A percentile compares a stretch with the other conserved stretches of the same genome.
These are phyloP conservation scores for Fagopyrum tataricum DNA, from an alignment of 148 eudicot species.

Conservation along the genomic window DNA sequence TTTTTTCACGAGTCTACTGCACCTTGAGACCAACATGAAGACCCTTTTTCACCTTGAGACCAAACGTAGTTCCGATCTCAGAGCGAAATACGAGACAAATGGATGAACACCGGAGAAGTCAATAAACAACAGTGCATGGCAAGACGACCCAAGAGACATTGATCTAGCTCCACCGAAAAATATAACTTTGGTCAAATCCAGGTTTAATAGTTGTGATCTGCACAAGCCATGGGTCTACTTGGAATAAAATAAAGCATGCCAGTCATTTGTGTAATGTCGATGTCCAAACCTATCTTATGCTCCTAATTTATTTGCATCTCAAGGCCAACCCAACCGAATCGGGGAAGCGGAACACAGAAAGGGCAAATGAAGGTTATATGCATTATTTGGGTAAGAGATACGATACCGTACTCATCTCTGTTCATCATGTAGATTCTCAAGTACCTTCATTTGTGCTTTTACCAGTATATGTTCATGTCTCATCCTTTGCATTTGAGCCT, in stretches of 20 bases:
- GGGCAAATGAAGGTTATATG: background rate
- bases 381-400: background rate
- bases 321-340: background rate
- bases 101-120: no score
- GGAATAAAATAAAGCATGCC: background rate
- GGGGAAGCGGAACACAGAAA: background rate
- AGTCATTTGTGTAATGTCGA: background rate
- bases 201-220: background rate
- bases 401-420: background rate
- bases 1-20: no score
- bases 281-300: background rate
- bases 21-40: no score
- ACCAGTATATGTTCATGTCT: slow-evolving; percentile 48
- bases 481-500: slow-evolving; percentile 74
- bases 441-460: slow-evolving; percentile 39
- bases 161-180: no score
- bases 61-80: no score
- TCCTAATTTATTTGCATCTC: background rate
- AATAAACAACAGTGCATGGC: no score
- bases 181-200: background rate
- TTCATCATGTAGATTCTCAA: slow-evolving; percentile 5
- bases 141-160: no score
- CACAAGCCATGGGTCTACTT: background rate
- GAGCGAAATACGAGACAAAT: no score
- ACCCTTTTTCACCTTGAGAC: no score